Evolutionary conservation across 257 asterid species (phyloP).

Genomic region (Nemophila menziesii): DNA sequence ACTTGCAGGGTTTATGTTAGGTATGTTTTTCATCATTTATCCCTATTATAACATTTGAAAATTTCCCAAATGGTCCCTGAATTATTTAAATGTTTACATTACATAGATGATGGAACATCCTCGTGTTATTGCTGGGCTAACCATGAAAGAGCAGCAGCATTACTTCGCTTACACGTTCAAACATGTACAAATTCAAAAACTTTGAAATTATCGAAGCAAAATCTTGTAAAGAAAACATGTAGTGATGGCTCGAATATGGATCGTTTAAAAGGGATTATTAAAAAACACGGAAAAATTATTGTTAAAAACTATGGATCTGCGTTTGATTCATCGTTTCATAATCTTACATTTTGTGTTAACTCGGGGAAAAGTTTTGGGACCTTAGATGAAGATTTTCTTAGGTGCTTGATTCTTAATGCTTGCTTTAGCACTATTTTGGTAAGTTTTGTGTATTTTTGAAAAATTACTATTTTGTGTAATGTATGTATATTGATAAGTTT

Average conservation of each 20-base stretch:
- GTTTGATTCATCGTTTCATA: slow-evolving; percentile 40
- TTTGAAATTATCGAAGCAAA: neutral
- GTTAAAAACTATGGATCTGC: slow-evolving; percentile 45
- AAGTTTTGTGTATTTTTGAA: slow-evolving; percentile 12
- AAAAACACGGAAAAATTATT: slow-evolving; percentile 33
- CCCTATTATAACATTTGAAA: neutral
- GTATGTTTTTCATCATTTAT: slow-evolving; percentile 24
- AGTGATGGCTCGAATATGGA: slow-evolving; percentile 15
- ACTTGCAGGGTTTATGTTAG: slow-evolving; percentile 69
- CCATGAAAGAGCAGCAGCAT: slow-evolving; percentile 42
- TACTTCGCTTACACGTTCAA: slow-evolving; percentile 39
- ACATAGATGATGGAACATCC: slow-evolving; percentile 68
- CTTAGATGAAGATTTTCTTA: slow-evolving; percentile 34
- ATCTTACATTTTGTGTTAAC: slow-evolving; percentile 31
- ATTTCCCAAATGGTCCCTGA: neutral
- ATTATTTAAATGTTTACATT: too few relatives aligned
- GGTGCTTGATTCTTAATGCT: slow-evolving; percentile 32
- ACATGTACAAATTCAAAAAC: slow-evolving; percentile 11
- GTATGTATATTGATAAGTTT: neutral
- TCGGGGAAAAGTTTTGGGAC: slow-evolving; percentile 19
- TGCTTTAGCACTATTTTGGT: slow-evolving; percentile 39
- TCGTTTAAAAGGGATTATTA: slow-evolving; percentile 28
- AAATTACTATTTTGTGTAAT: neutral
- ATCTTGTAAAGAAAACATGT: slow-evolving; percentile 4
- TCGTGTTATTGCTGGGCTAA: slow-evolving; percentile 74